Percentiles rank a stretch among this genome's conserved stretches.
These are phyloP conservation scores for Melanogaster broomeanus DNA, from an alignment of 768 basidiomycete species.

Conservation along the genomic window DNA sequence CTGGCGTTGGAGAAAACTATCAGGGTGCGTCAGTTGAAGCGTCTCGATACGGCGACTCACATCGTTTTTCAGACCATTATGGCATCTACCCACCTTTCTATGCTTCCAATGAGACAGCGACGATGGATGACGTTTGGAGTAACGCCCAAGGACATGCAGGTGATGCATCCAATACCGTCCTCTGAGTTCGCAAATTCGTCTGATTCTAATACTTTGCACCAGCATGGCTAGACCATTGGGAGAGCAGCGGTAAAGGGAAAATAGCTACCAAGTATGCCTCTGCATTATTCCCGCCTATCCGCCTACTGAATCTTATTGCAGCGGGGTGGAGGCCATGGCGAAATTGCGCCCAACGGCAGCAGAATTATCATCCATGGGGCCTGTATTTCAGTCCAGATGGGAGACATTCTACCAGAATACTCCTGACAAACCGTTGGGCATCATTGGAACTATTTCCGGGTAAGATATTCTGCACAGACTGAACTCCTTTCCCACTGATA, in stretches of 20 bases:
- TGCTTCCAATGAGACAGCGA: conserved; percentile 45
- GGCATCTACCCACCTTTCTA: conserved; percentile 32
- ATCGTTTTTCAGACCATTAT: conserved; percentile 28
- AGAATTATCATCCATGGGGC: conserved; percentile 50
- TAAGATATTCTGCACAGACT: conserved; percentile 20
- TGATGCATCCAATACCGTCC: conserved; percentile 24
- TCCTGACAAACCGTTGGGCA: conserved; percentile 58
- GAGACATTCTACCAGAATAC: conserved; percentile 46
- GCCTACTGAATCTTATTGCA: conserved; percentile 20
- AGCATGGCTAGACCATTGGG: conserved; percentile 36
- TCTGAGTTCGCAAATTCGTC: not conserved
- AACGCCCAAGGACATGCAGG: conserved; percentile 39
- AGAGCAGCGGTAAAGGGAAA: conserved; percentile 43
- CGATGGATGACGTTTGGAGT: conserved; percentile 49
- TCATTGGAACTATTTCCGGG: conserved; percentile 43
- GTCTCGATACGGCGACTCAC: not conserved
- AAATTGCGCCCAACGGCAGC: conserved; percentile 52
- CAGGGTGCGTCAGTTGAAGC: conserved; percentile 37
- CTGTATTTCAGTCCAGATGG: conserved; percentile 52
- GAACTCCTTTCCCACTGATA: not conserved
- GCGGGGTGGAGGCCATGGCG: conserved; percentile 52
- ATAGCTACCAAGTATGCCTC: conserved; percentile 54
- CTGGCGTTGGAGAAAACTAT: conserved; percentile 76
- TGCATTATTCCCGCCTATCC: not conserved
- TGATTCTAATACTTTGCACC: not conserved